phyloP scores from a whole-genome alignment of 2,329 filamentous ascomycete species.

The Ciborinia camelliae region DNA sequence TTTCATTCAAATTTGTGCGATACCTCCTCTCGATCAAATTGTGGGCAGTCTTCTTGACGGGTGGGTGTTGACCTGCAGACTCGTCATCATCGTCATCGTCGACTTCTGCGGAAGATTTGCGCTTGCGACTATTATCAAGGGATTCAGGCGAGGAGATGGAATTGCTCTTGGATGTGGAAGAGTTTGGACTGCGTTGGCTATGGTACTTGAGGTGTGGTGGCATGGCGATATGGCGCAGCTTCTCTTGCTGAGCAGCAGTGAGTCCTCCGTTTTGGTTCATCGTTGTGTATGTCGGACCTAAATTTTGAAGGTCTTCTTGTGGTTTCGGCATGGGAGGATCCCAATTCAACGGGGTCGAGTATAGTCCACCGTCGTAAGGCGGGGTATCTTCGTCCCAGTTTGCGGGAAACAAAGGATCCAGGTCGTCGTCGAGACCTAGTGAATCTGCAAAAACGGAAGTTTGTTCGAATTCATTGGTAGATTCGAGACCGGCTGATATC shows the following conservation, averaged over 20 bases:
- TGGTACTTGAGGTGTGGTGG: constrained; percentile 57
- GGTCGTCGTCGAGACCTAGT: constrained; percentile 31
- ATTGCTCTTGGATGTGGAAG: constrained; percentile 47
- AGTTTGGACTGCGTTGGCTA: constrained; percentile 53
- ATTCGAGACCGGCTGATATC: constrained; percentile 29
- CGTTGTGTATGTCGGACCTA: constrained; percentile 12
- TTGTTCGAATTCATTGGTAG: constrained; percentile 29
- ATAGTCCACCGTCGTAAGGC: constrained; percentile 35
- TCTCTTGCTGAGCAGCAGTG: constrained; percentile 58
- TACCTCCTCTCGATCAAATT: constrained; percentile 99
- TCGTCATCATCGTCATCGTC: constrained; percentile 60
- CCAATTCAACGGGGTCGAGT: constrained; percentile 37
- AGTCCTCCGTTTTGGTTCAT: constrained; percentile 41
- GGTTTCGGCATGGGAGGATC: constrained; percentile 32
- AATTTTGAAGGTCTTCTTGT: constrained; percentile 26
- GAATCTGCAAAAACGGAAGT: constrained; percentile 29
- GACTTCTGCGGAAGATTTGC: constrained; percentile 62
- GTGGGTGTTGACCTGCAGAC: constrained; percentile 53
- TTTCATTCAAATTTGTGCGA: constrained; percentile 93
- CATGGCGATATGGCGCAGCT: constrained; percentile 62
- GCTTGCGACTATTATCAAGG: constrained; percentile 55
- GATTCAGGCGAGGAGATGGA: constrained; percentile 59
- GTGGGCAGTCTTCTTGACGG: constrained; percentile 86
- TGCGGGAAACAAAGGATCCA: constrained; percentile 31
- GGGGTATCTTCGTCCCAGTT: constrained; percentile 35